phyloP scores from a whole-genome alignment of 2,329 filamentous ascomycete genomes.

The Aspergillus texensis region DNA sequence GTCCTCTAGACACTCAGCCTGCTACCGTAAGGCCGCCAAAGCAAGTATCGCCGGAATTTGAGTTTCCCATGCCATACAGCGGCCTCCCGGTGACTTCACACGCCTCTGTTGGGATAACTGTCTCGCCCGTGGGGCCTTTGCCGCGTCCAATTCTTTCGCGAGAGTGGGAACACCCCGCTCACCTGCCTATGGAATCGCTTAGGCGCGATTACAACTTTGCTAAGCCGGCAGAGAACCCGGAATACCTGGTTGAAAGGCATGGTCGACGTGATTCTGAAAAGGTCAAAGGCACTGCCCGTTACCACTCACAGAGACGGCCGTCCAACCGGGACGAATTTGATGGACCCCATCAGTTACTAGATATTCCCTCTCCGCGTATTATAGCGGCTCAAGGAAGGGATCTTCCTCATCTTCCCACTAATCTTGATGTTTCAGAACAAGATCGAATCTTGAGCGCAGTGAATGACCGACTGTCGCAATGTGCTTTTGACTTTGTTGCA shows the following conservation, averaged over 20 bases:
- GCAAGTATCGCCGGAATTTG: slow-evolving; percentile 32
- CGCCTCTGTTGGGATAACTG: slow-evolving; percentile 31
- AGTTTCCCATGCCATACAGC: slow-evolving; percentile 34
- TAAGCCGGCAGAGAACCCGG: slow-evolving; percentile 35
- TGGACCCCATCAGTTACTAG: slow-evolving; percentile 79
- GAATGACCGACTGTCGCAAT: slow-evolving; percentile 82
- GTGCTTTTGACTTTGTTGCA: slow-evolving; percentile 86
- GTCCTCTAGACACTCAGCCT: slow-evolving; percentile 32
- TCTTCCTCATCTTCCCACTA: slow-evolving; percentile 78
- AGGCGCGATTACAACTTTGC: slow-evolving; percentile 37
- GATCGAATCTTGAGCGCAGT: slow-evolving; percentile 78
- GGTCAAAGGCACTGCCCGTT: slow-evolving; percentile 35
- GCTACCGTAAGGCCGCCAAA: slow-evolving; percentile 22
- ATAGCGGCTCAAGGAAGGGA: slow-evolving; percentile 78
- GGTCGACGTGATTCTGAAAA: slow-evolving; percentile 36
- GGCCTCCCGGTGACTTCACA: slow-evolving; percentile 32
- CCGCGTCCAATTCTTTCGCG: slow-evolving; percentile 32
- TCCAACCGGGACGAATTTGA: slow-evolving; percentile 89
- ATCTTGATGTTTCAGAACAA: slow-evolving; percentile 81
- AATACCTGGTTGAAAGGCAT: slow-evolving; percentile 41
- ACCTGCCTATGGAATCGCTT: slow-evolving; percentile 33
- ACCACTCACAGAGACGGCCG: slow-evolving; percentile 63
- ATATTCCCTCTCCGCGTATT: slow-evolving; percentile 70
- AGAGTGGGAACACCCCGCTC: slow-evolving; percentile 38
- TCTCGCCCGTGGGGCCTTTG: slow-evolving; percentile 35